phyloP scores from a whole-genome alignment of 2,329 filamentous ascomycete species.

The Fusarium sp. region DNA sequence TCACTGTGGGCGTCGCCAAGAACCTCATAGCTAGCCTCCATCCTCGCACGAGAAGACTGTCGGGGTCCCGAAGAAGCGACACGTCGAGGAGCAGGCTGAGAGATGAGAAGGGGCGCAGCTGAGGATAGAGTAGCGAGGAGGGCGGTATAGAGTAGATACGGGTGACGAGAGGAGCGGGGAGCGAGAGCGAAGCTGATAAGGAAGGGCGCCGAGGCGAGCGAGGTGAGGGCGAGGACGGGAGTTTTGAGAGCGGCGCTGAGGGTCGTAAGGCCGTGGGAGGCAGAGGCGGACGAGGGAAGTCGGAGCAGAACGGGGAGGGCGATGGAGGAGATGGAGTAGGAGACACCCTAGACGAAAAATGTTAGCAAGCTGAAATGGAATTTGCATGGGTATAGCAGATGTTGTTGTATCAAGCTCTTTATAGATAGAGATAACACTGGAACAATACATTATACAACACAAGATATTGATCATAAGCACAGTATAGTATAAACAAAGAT shows the following conservation, averaged over 20 bases:
- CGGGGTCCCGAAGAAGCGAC: conserved; percentile 44
- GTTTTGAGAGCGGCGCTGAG: conserved; percentile 70
- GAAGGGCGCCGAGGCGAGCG: conserved; percentile 75
- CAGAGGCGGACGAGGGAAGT: conserved; percentile 78
- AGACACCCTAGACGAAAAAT: conserved; percentile 74
- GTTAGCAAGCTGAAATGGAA: conserved; percentile 23
- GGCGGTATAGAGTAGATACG: conserved; percentile 88
- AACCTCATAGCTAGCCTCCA: conserved; percentile 79
- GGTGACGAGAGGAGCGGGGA: conserved; percentile 78
- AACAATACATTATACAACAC: too few relatives aligned
- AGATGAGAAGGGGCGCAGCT: conserved; percentile 60
- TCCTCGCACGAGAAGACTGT: conserved; percentile 53
- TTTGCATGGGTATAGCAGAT: background rate
- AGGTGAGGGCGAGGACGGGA: conserved; percentile 73
- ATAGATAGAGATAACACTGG: too few relatives aligned
- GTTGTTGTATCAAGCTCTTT: too few relatives aligned
- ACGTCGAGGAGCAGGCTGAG: conserved; percentile 46
- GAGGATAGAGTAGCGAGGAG: conserved; percentile 72
- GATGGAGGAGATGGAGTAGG: conserved; percentile 81
- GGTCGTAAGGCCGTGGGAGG: conserved; percentile 74
- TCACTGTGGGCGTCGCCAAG: conserved; percentile 64
- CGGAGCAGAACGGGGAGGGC: conserved; percentile 82
- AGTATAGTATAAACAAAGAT: background rate
- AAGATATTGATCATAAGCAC: background rate
- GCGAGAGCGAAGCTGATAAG: conserved; percentile 81